Percentiles rank a stretch among this genome's conserved stretches.
Conservation (phyloP, 2,329 filamentous ascomycete genomes). For the Penicillium sp. region DNA sequence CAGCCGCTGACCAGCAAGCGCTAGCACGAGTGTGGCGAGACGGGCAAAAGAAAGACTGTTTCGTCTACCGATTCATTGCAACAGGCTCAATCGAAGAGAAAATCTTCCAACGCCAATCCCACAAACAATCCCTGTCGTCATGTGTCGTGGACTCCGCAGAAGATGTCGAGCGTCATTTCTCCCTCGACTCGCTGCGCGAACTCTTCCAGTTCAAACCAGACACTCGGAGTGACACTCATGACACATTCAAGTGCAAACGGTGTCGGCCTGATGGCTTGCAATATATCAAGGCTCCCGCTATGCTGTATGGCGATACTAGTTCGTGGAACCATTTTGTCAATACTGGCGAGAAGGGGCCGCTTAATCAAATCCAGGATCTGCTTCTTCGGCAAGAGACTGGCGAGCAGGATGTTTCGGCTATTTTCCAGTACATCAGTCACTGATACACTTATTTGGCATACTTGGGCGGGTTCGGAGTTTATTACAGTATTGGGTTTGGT, state of each 20-base stretch:
- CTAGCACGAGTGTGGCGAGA: conserved; percentile 98
- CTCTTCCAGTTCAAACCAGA: conserved; percentile 87
- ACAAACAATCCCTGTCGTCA: conserved; percentile 94
- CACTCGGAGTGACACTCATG: conserved; percentile 91
- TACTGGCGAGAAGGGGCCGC: conserved; percentile 61
- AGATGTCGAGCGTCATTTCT: conserved; percentile 96
- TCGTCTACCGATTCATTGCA: conserved; percentile 98
- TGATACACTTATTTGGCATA: conserved; percentile 34
- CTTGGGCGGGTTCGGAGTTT: background rate
- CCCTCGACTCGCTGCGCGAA: conserved; percentile 83
- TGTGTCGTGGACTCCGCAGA: conserved; percentile 96
- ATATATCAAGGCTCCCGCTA: conserved; percentile 83
- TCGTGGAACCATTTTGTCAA: conserved; percentile 99
- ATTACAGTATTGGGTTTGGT: background rate
- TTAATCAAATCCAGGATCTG: conserved; percentile 86
- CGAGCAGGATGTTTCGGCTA: conserved; percentile 80
- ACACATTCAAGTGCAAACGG: conserved; percentile 97
- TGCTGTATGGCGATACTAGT: conserved; percentile 96
- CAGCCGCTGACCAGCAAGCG: conserved; percentile 94
- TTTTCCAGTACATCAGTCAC: conserved; percentile 99
- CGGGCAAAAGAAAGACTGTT: conserved; percentile 98
- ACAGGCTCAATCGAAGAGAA: conserved; percentile 99
- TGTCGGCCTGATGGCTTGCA: conserved; percentile 87
- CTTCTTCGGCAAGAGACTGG: conserved; percentile 80
- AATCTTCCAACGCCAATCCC: conserved; percentile 96